Evolutionary conservation across 2,329 filamentous ascomycete genomes (phyloP).

Genomic region (Calonectria pteridis): DNA sequence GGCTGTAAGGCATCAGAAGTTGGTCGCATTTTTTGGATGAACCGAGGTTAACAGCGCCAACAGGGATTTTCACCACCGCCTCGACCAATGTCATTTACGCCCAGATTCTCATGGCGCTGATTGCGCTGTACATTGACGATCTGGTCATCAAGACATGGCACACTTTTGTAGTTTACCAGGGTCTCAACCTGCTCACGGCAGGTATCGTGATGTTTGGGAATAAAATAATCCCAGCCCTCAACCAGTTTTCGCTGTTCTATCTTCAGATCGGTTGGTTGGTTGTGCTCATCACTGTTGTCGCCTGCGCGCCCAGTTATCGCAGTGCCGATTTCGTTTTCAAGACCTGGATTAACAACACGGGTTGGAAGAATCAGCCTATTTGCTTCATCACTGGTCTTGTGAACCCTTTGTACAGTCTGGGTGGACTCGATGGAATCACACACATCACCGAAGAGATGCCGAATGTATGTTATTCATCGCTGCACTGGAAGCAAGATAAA

Average conservation of each 20-base stretch:
- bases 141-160: slow-evolving; percentile 60
- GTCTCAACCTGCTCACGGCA: slow-evolving; percentile 57
- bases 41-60: neutral
- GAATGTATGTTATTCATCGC: slow-evolving; percentile 50
- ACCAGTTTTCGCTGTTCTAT: slow-evolving; percentile 58
- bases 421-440: slow-evolving; percentile 60
- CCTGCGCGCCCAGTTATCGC: slow-evolving; percentile 59
- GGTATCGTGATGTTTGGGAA: slow-evolving; percentile 63
- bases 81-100: slow-evolving; percentile 60
- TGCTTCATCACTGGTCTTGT: slow-evolving; percentile 64
- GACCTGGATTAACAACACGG: slow-evolving; percentile 66
- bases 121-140: slow-evolving; percentile 55
- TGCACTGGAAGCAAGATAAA: neutral
- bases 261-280: slow-evolving; percentile 61
- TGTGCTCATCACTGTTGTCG: slow-evolving; percentile 61
- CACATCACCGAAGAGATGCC: slow-evolving; percentile 66
- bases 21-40: neutral
- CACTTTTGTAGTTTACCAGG: slow-evolving; percentile 60
- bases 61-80: slow-evolving; percentile 59
- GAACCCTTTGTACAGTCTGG: slow-evolving; percentile 60
- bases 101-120: slow-evolving; percentile 55
- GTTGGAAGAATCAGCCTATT: slow-evolving; percentile 63
- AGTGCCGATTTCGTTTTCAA: slow-evolving; percentile 62
- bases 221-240: slow-evolving; percentile 55
- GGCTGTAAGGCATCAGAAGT: slow-evolving; percentile 43